Conservation (phyloP, 148 eudicot genomes). For the Camellia sinensis region DNA sequence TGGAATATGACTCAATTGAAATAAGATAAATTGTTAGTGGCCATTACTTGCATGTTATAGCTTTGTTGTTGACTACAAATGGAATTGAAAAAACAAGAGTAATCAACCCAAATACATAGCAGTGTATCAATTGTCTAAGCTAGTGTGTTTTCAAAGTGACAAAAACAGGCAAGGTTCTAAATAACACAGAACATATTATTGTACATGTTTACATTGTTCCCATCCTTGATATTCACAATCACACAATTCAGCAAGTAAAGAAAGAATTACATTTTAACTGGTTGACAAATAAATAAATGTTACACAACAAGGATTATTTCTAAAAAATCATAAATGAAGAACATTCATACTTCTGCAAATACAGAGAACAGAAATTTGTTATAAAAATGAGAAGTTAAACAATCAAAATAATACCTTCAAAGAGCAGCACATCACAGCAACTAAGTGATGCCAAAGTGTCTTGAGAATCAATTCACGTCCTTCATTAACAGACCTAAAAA, state of each 20-base stretch:
- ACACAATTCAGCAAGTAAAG: constrained; percentile 6
- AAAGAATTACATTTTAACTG: background rate
- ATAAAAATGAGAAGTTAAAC: background rate
- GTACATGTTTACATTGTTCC: no score
- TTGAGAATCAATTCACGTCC: constrained; percentile 46
- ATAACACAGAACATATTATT: no score
- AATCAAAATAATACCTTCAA: constrained; percentile 42
- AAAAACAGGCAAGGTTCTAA: no score
- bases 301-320: background rate
- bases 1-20: no score
- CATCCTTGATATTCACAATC: background rate
- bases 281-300: no score
- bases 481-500: constrained; percentile 45
- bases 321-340: background rate
- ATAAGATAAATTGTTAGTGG: no score
- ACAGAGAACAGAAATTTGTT: background rate
- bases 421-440: constrained; percentile 63
- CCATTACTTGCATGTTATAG: no score
- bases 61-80: no score
- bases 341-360: background rate
- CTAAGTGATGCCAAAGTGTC: constrained; percentile 53
- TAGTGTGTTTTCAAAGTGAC: no score
- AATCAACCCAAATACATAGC: no score
- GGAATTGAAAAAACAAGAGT: no score
- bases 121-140: no score